Evolutionary conservation across 371 early-diverging fungal species (phyloP).

Genomic region (Syncephalastrum sp.): DNA sequence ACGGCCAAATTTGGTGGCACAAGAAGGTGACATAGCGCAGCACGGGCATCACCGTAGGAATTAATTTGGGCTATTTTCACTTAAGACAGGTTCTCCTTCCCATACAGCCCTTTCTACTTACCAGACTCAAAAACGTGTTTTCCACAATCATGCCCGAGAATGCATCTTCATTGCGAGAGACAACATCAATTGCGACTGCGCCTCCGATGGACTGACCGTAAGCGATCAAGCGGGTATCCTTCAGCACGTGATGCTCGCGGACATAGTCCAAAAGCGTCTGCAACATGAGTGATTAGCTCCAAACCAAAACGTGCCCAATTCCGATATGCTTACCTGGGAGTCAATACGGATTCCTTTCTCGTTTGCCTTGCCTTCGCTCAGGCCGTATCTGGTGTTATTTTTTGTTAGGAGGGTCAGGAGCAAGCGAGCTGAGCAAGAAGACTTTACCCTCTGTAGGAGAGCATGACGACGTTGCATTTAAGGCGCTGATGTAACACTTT

Average conservation of each 20-base stretch:
- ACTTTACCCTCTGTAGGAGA: constrained; percentile 90
- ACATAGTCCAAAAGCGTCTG: constrained; percentile 85
- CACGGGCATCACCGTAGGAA: constrained; percentile 83
- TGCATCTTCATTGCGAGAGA: constrained; percentile 70
- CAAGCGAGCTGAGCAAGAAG: neutral
- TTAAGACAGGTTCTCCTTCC: constrained; percentile 2
- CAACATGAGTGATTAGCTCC: constrained; percentile 1
- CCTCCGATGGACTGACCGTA: constrained; percentile 98
- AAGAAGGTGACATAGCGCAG: constrained; percentile 72
- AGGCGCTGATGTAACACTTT: constrained; percentile 60
- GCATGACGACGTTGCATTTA: constrained; percentile 87
- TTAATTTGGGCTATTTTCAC: constrained; percentile 69
- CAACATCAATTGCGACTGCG: constrained; percentile 93
- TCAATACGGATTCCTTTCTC: constrained; percentile 90
- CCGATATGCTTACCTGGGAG: constrained; percentile 60
- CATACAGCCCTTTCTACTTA: constrained; percentile 28
- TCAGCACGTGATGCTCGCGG: constrained; percentile 65
- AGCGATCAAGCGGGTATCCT: constrained; percentile 75
- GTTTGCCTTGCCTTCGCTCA: constrained; percentile 80
- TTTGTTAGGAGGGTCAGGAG: neutral
- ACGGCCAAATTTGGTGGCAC: constrained; percentile 89
- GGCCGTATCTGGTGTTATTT: constrained; percentile 68
- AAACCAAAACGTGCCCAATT: neutral
- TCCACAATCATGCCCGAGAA: constrained; percentile 88
- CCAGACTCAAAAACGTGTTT: constrained; percentile 92